Conservation (phyloP, 306 rosid genomes). For the Carpinus fangiana region DNA sequence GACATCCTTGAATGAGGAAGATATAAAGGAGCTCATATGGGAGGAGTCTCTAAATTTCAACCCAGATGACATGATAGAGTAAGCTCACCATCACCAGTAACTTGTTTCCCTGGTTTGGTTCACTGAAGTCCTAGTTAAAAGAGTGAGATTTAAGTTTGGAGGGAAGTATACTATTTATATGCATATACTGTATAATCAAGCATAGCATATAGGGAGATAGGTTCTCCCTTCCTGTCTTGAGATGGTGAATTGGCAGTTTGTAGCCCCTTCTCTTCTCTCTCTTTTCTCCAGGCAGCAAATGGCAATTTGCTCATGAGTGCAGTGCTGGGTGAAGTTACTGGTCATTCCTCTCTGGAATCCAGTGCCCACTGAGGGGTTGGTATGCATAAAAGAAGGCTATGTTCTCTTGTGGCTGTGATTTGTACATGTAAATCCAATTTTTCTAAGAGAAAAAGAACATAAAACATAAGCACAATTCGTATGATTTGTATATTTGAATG, state of each 20-base stretch:
- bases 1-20: slow-evolving; percentile 75
- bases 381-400: slow-evolving; percentile 35
- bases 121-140: not conserved
- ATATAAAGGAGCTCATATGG: slow-evolving; percentile 94
- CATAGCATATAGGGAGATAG: slow-evolving; percentile 32
- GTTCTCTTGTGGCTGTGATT: slow-evolving; percentile 20
- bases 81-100: not conserved
- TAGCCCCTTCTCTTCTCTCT: no score
- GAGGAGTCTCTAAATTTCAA: slow-evolving; percentile 60
- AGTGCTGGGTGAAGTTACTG: slow-evolving; percentile 8
- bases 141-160: slow-evolving; percentile 28
- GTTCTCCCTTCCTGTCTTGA: slow-evolving; percentile 34
- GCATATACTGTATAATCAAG: slow-evolving; percentile 3
- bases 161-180: slow-evolving; percentile 14
- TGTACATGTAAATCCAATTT: slow-evolving; percentile 33
- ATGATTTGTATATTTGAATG: not conserved
- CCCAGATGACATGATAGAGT: slow-evolving; percentile 37
- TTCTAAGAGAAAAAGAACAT: not conserved
- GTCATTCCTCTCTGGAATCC: slow-evolving; percentile 1
- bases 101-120: slow-evolving; percentile 11
- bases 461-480: not conserved
- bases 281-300: not conserved
- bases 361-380: slow-evolving; percentile 18
- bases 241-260: slow-evolving; percentile 14
- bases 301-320: no score